Conservation (phyloP, 75 land plant species). For the Picea glauca region DNA sequence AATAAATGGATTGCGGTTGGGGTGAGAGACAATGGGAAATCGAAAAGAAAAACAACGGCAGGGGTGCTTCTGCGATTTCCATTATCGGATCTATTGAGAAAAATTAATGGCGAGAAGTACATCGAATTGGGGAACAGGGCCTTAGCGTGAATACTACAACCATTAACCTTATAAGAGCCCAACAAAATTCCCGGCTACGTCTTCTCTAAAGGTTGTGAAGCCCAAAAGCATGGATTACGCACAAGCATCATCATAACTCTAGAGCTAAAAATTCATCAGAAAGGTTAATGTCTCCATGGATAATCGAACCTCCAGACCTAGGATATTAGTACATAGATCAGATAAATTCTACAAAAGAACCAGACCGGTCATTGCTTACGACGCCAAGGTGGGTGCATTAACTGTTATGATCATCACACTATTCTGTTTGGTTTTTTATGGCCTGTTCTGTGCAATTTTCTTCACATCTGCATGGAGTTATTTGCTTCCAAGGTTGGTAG, state of each 20-base stretch:
- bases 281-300: not conserved
- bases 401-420: not conserved
- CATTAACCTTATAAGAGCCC: not conserved
- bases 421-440: not conserved
- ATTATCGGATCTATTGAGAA: not conserved
- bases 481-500: not conserved
- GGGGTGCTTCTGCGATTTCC: not conserved
- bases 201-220: no score
- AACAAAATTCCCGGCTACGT: no score
- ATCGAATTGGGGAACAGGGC: no score
- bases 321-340: not conserved
- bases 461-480: conserved; percentile 6
- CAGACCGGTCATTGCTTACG: not conserved
- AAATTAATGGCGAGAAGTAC: no score
- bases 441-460: conserved; percentile 2
- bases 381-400: not conserved
- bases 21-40: not conserved
- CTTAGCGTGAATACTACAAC: not conserved
- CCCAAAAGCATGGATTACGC: not conserved
- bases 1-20: conserved; percentile 5
- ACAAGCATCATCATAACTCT: not conserved
- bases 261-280: not conserved
- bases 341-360: not conserved
- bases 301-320: not conserved
- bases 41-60: no score